phyloP scores from a whole-genome alignment of 257 asterid species.

The Fraxinus excelsior region DNA sequence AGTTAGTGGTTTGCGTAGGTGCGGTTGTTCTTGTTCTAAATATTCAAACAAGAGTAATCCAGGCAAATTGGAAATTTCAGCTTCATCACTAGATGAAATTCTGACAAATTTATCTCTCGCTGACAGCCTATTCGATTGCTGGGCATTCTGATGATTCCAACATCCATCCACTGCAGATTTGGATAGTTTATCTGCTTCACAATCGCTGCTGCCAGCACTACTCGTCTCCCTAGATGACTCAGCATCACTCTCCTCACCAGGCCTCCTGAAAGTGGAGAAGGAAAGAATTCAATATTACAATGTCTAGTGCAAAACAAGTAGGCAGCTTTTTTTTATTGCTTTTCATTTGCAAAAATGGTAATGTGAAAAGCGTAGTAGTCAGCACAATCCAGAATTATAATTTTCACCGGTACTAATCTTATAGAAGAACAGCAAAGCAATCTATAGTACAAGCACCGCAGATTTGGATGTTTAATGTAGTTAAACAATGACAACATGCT shows the following conservation, averaged over 20 bases:
- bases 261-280: slow-evolving; percentile 29
- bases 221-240: slow-evolving; percentile 46
- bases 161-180: slow-evolving; percentile 29
- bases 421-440: neutral
- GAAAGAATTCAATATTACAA: neutral
- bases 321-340: neutral
- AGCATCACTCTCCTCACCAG: slow-evolving; percentile 40
- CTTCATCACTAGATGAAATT: slow-evolving; percentile 41
- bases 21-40: slow-evolving; percentile 68
- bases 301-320: neutral
- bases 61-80: slow-evolving; percentile 37
- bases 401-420: neutral
- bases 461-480: neutral
- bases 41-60: slow-evolving; percentile 54
- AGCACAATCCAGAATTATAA: neutral
- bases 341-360: neutral
- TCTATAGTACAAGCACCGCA: neutral
- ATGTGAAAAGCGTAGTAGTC: neutral
- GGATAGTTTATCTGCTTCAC: slow-evolving; percentile 38
- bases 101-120: slow-evolving; percentile 34
- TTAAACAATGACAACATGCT: neutral
- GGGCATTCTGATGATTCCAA: slow-evolving; percentile 20
- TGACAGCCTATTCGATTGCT: slow-evolving; percentile 34
- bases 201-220: slow-evolving; percentile 47
- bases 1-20: slow-evolving; percentile 60